phyloP scores from a whole-genome alignment of 1,284 basidiomycete genomes.

The Ceratobasidium sp. region DNA sequence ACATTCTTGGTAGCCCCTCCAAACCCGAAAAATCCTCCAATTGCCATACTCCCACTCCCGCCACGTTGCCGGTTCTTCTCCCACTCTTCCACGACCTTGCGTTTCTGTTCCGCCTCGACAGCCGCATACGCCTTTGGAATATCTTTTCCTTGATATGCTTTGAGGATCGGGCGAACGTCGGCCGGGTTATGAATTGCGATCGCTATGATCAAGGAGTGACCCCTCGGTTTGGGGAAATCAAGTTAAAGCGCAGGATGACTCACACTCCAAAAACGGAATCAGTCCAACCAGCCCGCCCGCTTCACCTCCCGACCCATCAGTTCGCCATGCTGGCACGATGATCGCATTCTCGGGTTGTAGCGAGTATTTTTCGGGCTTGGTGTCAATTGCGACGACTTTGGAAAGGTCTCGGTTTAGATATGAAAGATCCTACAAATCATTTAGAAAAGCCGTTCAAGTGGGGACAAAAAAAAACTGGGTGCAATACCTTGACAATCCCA shows the following conservation, averaged over 20 bases:
- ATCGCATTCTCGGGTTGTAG: slow-evolving; percentile 94
- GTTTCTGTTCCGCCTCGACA: slow-evolving; percentile 85
- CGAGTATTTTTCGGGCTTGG: slow-evolving; percentile 79
- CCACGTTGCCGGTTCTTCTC: slow-evolving; percentile 68
- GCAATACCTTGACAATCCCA: slow-evolving; percentile 80
- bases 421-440: slow-evolving; percentile 77
- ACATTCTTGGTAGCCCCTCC: slow-evolving; percentile 37
- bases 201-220: slow-evolving; percentile 63
- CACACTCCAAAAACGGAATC: slow-evolving; percentile 98
- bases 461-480: neutral
- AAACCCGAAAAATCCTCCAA: slow-evolving; percentile 56
- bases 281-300: slow-evolving; percentile 89
- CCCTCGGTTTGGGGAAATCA: neutral
- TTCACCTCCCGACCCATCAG: slow-evolving; percentile 65
- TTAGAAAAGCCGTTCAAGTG: slow-evolving; percentile 11
- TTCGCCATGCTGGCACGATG: slow-evolving; percentile 89
- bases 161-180: slow-evolving; percentile 89
- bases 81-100: slow-evolving; percentile 86
- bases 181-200: slow-evolving; percentile 87
- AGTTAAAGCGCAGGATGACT: slow-evolving; percentile 54
- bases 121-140: slow-evolving; percentile 91
- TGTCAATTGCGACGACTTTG: slow-evolving; percentile 92
- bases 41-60: slow-evolving; percentile 56
- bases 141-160: slow-evolving; percentile 88
- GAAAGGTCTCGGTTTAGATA: slow-evolving; percentile 94